A percentile compares a stretch with the other conserved stretches of the same genome.
phyloP scores from a whole-genome alignment of 257 asterid species.

The Craterostigma plantagineum region DNA sequence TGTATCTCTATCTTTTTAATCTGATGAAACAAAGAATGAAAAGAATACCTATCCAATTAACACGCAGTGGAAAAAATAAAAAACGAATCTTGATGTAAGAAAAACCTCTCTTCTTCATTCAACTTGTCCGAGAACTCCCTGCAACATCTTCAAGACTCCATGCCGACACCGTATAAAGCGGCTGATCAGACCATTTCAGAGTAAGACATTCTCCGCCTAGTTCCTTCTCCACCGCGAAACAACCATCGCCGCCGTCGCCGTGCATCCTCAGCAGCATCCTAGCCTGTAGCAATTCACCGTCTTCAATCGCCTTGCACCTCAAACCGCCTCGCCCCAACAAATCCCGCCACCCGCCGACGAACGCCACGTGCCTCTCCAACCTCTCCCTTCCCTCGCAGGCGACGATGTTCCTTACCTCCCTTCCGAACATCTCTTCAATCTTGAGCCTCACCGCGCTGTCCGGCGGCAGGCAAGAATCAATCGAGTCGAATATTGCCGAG shows the following conservation, averaged over 20 bases:
- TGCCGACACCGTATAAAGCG: slow-evolving; percentile 1
- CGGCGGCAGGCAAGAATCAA: slow-evolving; percentile 35
- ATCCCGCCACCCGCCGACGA: slow-evolving; percentile 39
- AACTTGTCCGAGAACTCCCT: background rate
- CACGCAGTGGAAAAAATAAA: no score
- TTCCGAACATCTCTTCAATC: slow-evolving; percentile 69
- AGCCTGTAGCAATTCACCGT: slow-evolving; percentile 59
- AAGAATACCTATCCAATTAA: no score
- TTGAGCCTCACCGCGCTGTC: slow-evolving; percentile 42
- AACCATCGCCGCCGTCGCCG: slow-evolving; percentile 3
- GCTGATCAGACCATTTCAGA: background rate
- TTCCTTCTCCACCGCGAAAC: slow-evolving; percentile 1
- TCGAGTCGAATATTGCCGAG: slow-evolving; percentile 59
- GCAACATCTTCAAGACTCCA: slow-evolving; percentile 1
- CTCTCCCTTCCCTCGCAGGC: slow-evolving; percentile 76
- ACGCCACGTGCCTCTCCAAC: slow-evolving; percentile 52
- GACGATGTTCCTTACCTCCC: slow-evolving; percentile 52
- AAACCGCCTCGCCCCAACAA: slow-evolving; percentile 65
- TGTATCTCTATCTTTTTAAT: no score
- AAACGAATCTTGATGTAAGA: no score
- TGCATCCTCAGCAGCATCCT: slow-evolving; percentile 75
- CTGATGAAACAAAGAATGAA: no score
- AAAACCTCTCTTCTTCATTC: no score
- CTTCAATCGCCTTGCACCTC: slow-evolving; percentile 23
- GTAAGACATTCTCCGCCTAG: background rate